phyloP scores from a whole-genome alignment of 2,329 filamentous ascomycete genomes.

The Davidsoniella eucalypti region DNA sequence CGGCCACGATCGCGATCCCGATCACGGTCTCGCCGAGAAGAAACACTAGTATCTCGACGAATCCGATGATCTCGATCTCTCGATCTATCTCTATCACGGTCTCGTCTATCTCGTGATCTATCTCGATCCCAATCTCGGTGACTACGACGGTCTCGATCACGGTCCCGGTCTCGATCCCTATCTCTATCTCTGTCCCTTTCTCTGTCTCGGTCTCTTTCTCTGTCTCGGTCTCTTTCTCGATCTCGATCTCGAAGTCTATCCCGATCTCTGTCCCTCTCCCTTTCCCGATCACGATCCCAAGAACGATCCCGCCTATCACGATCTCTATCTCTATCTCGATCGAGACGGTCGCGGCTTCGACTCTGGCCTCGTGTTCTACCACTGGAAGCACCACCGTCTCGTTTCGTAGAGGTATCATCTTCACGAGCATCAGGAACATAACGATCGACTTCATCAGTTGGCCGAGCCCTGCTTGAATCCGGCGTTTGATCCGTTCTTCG shows the following conservation, averaged over 20 bases:
- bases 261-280: conserved; percentile 16
- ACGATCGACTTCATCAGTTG: conserved; percentile 24
- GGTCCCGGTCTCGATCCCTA: conserved; percentile 19
- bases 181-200: conserved; percentile 17
- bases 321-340: conserved; percentile 18
- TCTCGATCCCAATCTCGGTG: conserved; percentile 19
- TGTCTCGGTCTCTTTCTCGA: conserved; percentile 18
- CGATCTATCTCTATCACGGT: conserved; percentile 13
- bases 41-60: conserved; percentile 1
- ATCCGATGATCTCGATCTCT: conserved; percentile 17
- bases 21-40: conserved; percentile 8
- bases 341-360: conserved; percentile 21
- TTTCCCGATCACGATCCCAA: conserved; percentile 18
- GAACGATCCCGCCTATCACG: conserved; percentile 21
- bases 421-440: conserved; percentile 31
- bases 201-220: conserved; percentile 17
- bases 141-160: neutral
- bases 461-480: conserved; percentile 19
- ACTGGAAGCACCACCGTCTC: conserved; percentile 2
- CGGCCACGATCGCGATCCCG: conserved; percentile 5
- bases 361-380: conserved; percentile 17
- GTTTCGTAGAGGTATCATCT: conserved; percentile 10
- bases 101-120: neutral
- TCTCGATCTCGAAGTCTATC: conserved; percentile 18
- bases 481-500: conserved; percentile 26